Percentiles rank a stretch among this genome's conserved stretches.
These are phyloP conservation scores for Dendrostoma leiphaemia DNA, from an alignment of 2,329 filamentous ascomycete species.

Conservation along the genomic window DNA sequence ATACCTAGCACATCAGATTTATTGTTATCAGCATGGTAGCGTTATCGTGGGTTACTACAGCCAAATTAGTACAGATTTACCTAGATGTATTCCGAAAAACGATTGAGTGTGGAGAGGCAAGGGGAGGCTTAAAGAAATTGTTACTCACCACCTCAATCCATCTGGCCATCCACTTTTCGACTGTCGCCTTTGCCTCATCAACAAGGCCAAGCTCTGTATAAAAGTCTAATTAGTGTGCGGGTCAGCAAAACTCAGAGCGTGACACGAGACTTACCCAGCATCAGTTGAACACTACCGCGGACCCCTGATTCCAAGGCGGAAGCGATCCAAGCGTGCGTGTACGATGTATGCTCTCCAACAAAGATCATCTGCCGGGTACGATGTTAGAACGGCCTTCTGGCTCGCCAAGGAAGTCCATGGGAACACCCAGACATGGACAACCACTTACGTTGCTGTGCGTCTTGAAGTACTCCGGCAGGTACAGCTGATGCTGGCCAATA, in stretches of 20 bases:
- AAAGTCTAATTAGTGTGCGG: too few relatives aligned
- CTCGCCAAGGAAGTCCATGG: neutral
- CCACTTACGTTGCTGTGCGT: slow-evolving; percentile 56
- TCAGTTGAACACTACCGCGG: slow-evolving; percentile 60
- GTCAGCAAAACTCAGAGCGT: neutral
- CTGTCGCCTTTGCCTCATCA: slow-evolving; percentile 65
- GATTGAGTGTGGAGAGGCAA: too few relatives aligned
- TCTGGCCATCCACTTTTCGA: slow-evolving; percentile 66
- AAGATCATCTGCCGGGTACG: slow-evolving; percentile 57
- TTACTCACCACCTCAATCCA: slow-evolving; percentile 54
- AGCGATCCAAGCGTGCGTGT: slow-evolving; percentile 71
- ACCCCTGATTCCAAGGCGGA: slow-evolving; percentile 67
- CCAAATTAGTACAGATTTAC: too few relatives aligned
- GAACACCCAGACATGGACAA: neutral
- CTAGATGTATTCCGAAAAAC: too few relatives aligned
- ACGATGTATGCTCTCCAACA: slow-evolving; percentile 66
- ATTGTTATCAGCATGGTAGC: too few relatives aligned
- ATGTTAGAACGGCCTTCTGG: neutral
- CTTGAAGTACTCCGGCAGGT: slow-evolving; percentile 70
- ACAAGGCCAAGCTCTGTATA: slow-evolving; percentile 57
- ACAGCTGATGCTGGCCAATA: slow-evolving; percentile 66
- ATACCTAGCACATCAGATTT: too few relatives aligned
- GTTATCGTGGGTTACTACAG: too few relatives aligned
- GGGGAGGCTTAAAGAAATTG: too few relatives aligned
- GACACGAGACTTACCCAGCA: slow-evolving; percentile 48